Conservation (phyloP, 2,329 filamentous ascomycete genomes). For the Neopestalotiopsis sp. region DNA sequence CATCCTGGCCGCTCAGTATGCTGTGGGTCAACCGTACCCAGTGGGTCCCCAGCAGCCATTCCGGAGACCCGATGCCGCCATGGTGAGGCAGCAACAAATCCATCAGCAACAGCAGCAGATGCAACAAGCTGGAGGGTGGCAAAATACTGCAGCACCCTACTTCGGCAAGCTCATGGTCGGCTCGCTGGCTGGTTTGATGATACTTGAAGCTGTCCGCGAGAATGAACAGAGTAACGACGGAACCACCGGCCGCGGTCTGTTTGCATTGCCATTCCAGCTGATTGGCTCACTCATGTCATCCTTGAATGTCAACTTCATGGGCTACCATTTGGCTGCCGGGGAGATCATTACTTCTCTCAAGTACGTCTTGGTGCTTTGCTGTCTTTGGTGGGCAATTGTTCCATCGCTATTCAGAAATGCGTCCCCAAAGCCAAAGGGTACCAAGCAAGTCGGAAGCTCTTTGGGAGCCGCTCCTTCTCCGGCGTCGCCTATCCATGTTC, state of each 20-base stretch:
- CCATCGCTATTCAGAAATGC: slow-evolving; percentile 61
- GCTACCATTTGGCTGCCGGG: slow-evolving; percentile 53
- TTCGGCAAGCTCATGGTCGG: slow-evolving; percentile 88
- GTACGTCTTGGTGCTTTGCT: slow-evolving; percentile 56
- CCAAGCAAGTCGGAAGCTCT: slow-evolving; percentile 40
- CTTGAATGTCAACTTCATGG: slow-evolving; percentile 57
- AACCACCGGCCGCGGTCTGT: slow-evolving; percentile 69
- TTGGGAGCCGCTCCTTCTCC: slow-evolving; percentile 69
- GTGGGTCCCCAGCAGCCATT: slow-evolving; percentile 43
- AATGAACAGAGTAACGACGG: slow-evolving; percentile 68
- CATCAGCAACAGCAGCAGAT: slow-evolving; percentile 52
- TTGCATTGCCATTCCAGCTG: slow-evolving; percentile 66
- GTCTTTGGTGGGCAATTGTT: slow-evolving; percentile 59
- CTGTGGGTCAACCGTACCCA: slow-evolving; percentile 57
- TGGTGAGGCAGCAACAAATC: slow-evolving; percentile 58
- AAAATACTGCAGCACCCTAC: slow-evolving; percentile 56
- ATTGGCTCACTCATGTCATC: slow-evolving; percentile 53
- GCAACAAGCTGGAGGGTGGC: slow-evolving; percentile 60
- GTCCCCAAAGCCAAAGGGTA: slow-evolving; percentile 53
- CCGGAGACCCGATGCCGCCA: slow-evolving; percentile 43
- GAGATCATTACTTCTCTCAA: slow-evolving; percentile 57
- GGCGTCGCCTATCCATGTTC: slow-evolving; percentile 82
- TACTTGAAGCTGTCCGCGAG: slow-evolving; percentile 79
- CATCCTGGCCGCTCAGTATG: slow-evolving; percentile 62
- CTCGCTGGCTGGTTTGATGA: slow-evolving; percentile 89